Percentiles rank a stretch among this genome's conserved stretches.
These are phyloP conservation scores for Chytridium lagenaria DNA, from an alignment of 371 early-diverging fungal genomes.

Conservation along the genomic window DNA sequence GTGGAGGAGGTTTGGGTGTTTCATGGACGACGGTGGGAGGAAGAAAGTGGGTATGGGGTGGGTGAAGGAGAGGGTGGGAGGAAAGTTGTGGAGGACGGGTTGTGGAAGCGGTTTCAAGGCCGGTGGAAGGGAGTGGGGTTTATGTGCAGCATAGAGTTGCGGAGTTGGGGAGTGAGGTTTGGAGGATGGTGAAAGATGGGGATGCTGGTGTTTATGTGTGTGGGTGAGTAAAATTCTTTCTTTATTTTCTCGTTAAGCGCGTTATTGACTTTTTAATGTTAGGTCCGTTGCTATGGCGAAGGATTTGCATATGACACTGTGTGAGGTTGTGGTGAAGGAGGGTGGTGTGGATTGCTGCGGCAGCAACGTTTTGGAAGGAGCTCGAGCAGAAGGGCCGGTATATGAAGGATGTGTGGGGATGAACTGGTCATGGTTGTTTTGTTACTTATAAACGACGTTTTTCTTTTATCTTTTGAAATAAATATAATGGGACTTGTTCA, in stretches of 20 bases:
- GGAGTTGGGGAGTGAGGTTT: constrained; percentile 57
- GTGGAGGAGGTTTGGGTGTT: constrained; percentile 71
- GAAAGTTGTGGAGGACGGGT: constrained; percentile 51
- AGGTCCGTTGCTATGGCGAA: constrained; percentile 82
- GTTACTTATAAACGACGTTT: too few species aligned
- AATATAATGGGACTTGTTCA: too few species aligned
- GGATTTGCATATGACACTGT: constrained; percentile 79
- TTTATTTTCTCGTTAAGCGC: too few species aligned
- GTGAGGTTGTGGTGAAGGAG: constrained; percentile 54
- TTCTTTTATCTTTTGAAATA: too few species aligned
- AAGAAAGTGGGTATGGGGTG: constrained; percentile 45
- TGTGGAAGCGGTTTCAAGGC: constrained; percentile 50
- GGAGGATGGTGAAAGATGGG: constrained; percentile 64
- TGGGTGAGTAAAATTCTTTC: constrained; percentile 60
- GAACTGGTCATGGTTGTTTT: too few species aligned
- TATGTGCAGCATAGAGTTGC: constrained; percentile 87
- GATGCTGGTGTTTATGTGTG: constrained; percentile 80
- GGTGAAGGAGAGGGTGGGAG: constrained; percentile 67
- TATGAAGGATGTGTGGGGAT: constrained; percentile 52
- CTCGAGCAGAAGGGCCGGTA: constrained; percentile 41
- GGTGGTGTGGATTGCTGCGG: constrained; percentile 9
- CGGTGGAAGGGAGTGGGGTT: constrained; percentile 59
- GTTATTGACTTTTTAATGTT: background rate
- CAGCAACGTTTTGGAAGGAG: constrained; percentile 22
- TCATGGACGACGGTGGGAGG: constrained; percentile 74